Evolutionary conservation across 2,329 filamentous ascomycete species (phyloP), one percentile per base, ranked within the genome.

Genomic region (Cordyceps sp.): DNA sequence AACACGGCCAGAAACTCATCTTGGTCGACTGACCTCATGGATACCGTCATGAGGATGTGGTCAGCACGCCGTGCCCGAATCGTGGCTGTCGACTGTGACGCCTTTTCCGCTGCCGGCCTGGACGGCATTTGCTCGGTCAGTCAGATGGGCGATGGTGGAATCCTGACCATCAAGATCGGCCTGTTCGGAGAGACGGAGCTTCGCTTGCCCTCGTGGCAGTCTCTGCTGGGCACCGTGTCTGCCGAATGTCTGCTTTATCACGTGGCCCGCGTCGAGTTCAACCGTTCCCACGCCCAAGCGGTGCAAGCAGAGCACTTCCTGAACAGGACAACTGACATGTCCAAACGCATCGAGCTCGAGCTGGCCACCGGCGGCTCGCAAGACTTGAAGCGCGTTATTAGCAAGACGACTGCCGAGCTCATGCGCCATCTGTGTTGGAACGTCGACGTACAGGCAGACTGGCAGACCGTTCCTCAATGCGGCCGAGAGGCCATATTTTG

Each of bases 201-300:
- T 9, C 39, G 34, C 2, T 26, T 40, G 13, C 29, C 42, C 1
- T 40, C 45, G 0, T 50, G 48, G 48, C 38, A 46, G 25, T 39
- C 42, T 7, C 38, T 48, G 3, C 33, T 44, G n/a, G 37, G 38
- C 4, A 37, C 34, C 12, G 35, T 47, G 14, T 28, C 41, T 10
- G 38, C 50, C 5, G 53, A 55, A 36, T 46, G 45, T 5, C 41
- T 55, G n/a, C 36, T 57, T 4, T 53, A 55, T 34, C 52, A 56
- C 32, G 44, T 45, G 5, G 44, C 50, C 4, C 43, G 49, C 8
- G 43, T 45, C 4, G 40, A 46, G 15, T 37, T 52, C 16, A 36
- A 41, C 5, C 37, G 52, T 8, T 38, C 41, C 6, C 43, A 48
- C 17, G 36, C 38, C 9, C 43, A 50, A 13, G 51, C 52, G 3